Base-by-base conservation (phyloP, 805 yeast species). In the Kuraishia piskuri region DNA sequence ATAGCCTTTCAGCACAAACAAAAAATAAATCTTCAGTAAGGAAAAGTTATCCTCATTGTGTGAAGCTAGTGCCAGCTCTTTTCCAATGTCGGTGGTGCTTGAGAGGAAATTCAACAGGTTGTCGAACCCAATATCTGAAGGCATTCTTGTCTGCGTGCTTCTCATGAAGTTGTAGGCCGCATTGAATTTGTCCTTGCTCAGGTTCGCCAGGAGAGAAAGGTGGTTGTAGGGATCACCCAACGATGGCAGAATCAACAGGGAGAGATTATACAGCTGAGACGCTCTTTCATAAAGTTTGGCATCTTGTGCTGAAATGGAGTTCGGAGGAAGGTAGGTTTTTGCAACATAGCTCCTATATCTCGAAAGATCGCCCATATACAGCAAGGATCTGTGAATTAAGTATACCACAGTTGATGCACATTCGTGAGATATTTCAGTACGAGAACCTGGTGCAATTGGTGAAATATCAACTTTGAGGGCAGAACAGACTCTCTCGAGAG, bases 171-270 rank as follows among this genome's bases (percentile, higher is more conserved):
- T 79, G 55, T 79, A 74, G 45, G 75, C 70, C 23, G 83, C 79
- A 50, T 68, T 68, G 54, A 69, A 74, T 52, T 73, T 74, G 56
- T 77, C 78, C 53, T 74, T 77, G 50, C 71, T 70, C 51, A 77
- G 70, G 71, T 80, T 79, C 55, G 78, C 75, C 46, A 76, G 68
- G 37, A 83, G 76, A 2, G 84, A 88, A 50, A 80, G 73, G 58
- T 80, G 83, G 58, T 80, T 80, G 58, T 79, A 79, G 25, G 82
- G 84, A 59, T 84, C 90, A 52, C 87, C 87, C 54, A 83, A 72
- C 0, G 88, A 79, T 1, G 92, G 91, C 24, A 84, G 64, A 20
- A 86, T 66, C 24, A 79, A 61, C 31, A 81, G 76, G 20, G 89
- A 82, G 48, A 73, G 64, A 50, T 77, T 73, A 59, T 83, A 81